Evolutionary conservation across 805 yeast genomes (phyloP).

Genomic region (Lachancea mirantina): DNA sequence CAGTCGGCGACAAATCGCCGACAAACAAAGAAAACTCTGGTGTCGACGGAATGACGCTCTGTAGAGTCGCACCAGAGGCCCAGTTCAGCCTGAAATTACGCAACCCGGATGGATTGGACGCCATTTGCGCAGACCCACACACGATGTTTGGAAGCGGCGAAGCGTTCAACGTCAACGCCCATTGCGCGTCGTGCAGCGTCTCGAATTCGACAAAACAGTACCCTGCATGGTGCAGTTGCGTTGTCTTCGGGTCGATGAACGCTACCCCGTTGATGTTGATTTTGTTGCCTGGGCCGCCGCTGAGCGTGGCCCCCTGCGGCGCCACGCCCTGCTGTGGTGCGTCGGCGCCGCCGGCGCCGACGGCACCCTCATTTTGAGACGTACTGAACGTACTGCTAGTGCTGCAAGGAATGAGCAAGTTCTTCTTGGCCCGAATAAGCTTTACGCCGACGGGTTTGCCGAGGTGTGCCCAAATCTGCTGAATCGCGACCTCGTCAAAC

Average conservation of each 20-base stretch:
- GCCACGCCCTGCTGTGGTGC: not conserved
- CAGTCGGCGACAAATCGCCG: slow-evolving; percentile 73
- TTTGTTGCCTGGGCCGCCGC: slow-evolving; percentile 4
- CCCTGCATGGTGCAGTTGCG: slow-evolving; percentile 44
- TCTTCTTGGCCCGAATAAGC: slow-evolving; percentile 48
- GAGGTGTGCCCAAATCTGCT: slow-evolving; percentile 52
- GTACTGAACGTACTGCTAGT: slow-evolving; percentile 23
- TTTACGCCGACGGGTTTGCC: slow-evolving; percentile 56
- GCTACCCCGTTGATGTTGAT: slow-evolving; percentile 25
- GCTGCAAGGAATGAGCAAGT: slow-evolving; percentile 29
- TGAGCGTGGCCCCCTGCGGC: not conserved
- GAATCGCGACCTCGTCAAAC: slow-evolving; percentile 58
- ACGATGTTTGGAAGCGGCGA: slow-evolving; percentile 48
- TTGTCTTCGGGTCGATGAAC: slow-evolving; percentile 28
- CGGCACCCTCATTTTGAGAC: not conserved
- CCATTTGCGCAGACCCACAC: slow-evolving; percentile 16
- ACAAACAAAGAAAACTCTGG: slow-evolving; percentile 76
- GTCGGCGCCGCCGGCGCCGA: slow-evolving; percentile 3
- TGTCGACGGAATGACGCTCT: slow-evolving; percentile 61
- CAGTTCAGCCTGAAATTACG: slow-evolving; percentile 69
- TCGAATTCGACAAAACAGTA: slow-evolving; percentile 77
- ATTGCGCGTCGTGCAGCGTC: slow-evolving; percentile 59
- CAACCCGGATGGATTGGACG: slow-evolving; percentile 35
- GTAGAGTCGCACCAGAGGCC: slow-evolving; percentile 77
- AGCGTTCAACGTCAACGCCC: slow-evolving; percentile 61